Evolutionary conservation across 2,329 filamentous ascomycete genomes (phyloP).

Genomic region (Hypocreales sp.): DNA sequence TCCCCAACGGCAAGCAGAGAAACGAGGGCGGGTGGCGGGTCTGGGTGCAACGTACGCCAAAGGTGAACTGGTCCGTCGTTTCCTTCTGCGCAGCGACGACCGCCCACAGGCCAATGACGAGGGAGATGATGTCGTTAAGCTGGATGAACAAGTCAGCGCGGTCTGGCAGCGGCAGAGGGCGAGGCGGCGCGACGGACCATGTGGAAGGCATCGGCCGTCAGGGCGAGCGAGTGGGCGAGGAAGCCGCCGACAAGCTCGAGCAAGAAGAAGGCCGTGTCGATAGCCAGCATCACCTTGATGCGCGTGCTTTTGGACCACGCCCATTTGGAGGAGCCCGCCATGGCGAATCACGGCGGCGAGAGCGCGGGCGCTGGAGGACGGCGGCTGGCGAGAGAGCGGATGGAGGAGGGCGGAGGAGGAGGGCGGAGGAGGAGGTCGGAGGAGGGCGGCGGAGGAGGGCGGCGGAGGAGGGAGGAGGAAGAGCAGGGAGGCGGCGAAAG

Average conservation of each 20-base stretch:
- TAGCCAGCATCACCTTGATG: constrained; percentile 83
- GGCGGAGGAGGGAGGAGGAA: no score
- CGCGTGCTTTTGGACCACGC: constrained; percentile 82
- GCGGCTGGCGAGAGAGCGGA: background rate
- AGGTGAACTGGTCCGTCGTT: constrained; percentile 84
- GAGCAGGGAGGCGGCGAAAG: no score
- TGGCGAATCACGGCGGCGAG: constrained; percentile 6
- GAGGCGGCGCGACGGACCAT: constrained; percentile 47
- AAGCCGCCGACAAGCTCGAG: constrained; percentile 79
- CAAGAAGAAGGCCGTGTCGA: constrained; percentile 81
- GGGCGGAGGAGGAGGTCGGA: background rate
- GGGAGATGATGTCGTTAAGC: constrained; percentile 94
- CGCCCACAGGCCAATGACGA: constrained; percentile 87
- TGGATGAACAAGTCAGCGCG: constrained; percentile 17
- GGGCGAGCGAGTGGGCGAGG: constrained; percentile 74
- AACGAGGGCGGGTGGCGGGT: background rate
- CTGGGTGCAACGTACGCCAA: constrained; percentile 49
- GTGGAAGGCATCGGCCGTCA: constrained; percentile 95
- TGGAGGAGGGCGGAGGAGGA: background rate
- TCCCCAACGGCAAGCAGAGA: background rate
- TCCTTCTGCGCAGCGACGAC: constrained; percentile 77
- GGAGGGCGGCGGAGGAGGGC: no score
- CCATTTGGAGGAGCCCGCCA: constrained; percentile 36
- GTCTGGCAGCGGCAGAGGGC: no score
- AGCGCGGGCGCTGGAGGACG: background rate